phyloP scores from a whole-genome alignment of 345 rosid genomes.

The Gossypium herbaceum region DNA sequence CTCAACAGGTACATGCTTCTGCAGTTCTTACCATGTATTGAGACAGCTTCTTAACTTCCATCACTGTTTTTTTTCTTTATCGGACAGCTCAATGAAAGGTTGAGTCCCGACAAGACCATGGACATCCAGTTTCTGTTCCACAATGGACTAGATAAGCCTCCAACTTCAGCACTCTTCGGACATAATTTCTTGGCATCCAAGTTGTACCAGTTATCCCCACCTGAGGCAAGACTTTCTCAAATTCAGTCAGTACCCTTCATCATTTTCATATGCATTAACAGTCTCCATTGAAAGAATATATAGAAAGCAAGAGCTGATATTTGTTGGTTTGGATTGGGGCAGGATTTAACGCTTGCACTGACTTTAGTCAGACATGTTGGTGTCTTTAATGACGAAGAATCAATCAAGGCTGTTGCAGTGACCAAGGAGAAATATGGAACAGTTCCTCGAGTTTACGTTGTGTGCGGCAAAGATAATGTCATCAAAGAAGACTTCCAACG shows the following conservation, averaged over 20 bases:
- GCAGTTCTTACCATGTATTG: background rate
- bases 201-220: constrained; percentile 37
- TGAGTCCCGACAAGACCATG: constrained; percentile 15
- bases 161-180: constrained; percentile 18
- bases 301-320: background rate
- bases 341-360: constrained; percentile 34
- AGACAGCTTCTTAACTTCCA: background rate
- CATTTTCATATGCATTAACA: background rate
- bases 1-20: constrained; percentile 32
- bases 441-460: constrained; percentile 26
- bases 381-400: background rate
- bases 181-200: constrained; percentile 21
- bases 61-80: background rate
- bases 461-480: constrained; percentile 28
- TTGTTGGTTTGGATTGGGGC: background rate
- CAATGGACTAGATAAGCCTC: constrained; percentile 25
- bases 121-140: constrained; percentile 20
- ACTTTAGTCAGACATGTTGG: constrained; percentile 24
- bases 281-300: background rate
- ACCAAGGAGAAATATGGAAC: constrained; percentile 28
- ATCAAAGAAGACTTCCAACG: constrained; percentile 18
- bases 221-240: constrained; percentile 24
- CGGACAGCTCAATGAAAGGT: constrained; percentile 3
- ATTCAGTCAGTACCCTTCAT: background rate
- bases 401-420: background rate